Evolutionary conservation across 2,329 filamentous ascomycete species (phyloP).

Genomic region (Leptoxyphium fumago): DNA sequence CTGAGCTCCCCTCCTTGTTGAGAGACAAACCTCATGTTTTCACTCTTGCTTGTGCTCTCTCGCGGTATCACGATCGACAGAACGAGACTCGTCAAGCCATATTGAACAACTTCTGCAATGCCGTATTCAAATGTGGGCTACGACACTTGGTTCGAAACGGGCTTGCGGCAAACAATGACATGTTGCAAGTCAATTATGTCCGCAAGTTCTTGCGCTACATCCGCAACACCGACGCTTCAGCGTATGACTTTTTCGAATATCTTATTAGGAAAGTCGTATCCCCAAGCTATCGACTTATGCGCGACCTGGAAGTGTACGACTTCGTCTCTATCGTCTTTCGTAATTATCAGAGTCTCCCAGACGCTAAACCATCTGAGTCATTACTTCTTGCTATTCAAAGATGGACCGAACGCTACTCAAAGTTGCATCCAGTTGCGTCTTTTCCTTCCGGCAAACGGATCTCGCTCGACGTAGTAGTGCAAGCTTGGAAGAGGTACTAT

Average conservation of each 20-base stretch:
- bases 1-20: neutral
- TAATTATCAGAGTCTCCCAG: neutral
- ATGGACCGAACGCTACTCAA: neutral
- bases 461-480: conserved; percentile 5
- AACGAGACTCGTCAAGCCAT: neutral
- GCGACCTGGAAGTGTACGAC: neutral
- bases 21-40: neutral
- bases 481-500: conserved; percentile 15
- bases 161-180: neutral
- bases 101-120: neutral
- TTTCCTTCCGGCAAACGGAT: neutral
- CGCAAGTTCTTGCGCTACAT: neutral
- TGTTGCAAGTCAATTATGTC: neutral
- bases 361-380: neutral
- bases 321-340: neutral
- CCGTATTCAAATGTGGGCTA: neutral
- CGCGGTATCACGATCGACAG: neutral
- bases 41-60: neutral
- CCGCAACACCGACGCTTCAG: neutral
- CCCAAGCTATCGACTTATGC: neutral
- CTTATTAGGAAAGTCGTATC: neutral
- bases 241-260: neutral
- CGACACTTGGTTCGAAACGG: neutral
- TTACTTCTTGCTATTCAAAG: neutral
- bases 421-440: neutral